Base-by-base conservation (phyloP, 345 rosid species). In the Eucalyptus dawsonii region DNA sequence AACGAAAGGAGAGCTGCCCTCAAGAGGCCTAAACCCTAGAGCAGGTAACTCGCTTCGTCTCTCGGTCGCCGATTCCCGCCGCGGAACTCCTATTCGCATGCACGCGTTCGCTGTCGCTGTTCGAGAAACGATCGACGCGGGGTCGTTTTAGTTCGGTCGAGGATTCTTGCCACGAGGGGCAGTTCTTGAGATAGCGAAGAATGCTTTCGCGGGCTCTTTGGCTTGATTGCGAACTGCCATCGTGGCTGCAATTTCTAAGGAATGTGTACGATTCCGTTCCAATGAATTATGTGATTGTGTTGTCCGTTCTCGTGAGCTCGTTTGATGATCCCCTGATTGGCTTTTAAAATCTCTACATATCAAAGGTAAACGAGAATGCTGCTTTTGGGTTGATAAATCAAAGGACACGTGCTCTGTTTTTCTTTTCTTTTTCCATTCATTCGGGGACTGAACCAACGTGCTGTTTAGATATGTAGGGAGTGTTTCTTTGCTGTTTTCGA, bases 21-120 rank as follows among this genome's bases (percentile, higher is more conserved):
- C 88, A 97, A 95, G 89, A 91, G 99, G 92, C 99, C 99, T 80
- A 97, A 96, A 97, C 98, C 92, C 94, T 97, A 89, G 96, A 97
- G 87, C 98, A 95, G 94, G 99, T 97, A 56, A 56, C 87, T 47
- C 45, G 40, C 27, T 25, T 58, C 54, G 24, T 56, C 50, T n/a
- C 56, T 31, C 25, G 12, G 45, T 53, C 76, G 2, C 51, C 25
- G 9, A 19, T 65, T 34, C 29, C 86, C 40, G 14, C 14, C 27
- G 51, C 56, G 62, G 44, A 37, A 19, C 11, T 47, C 22, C 51
- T 14, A 11, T 72, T 54, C 44, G 25, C 40, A 11, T 37, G 47
- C 11, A 0, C 24, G 27, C 24, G 83, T 76, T 10, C 47, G 14
- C 47, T 40, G 83, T 2, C 2, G 15, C 49, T 27, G n/a, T 58